Evolutionary conservation across 768 basidiomycete genomes (phyloP).

Genomic region (Dictyophora rubrovolvata): DNA sequence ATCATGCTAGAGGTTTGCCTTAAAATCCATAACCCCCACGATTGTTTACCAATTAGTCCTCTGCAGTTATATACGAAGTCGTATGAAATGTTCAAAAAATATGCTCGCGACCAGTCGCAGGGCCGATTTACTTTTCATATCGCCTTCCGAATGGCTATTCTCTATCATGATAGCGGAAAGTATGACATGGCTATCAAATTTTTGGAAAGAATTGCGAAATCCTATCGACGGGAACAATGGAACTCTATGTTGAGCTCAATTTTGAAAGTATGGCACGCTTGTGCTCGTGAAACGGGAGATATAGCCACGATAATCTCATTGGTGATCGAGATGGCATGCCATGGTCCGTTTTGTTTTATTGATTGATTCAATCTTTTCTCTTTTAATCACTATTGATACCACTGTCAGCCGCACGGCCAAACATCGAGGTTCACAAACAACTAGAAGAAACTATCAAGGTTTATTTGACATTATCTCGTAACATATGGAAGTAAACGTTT

Average conservation of each 20-base stretch:
- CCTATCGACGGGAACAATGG: constrained; percentile 85
- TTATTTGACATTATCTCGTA: constrained; percentile 7
- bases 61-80: constrained; percentile 82
- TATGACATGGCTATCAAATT: constrained; percentile 89
- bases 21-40: background rate
- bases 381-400: background rate
- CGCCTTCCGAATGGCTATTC: constrained; percentile 81
- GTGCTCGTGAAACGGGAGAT: constrained; percentile 68
- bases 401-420: background rate
- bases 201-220: constrained; percentile 85
- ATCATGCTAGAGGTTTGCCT: constrained; percentile 68
- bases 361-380: background rate
- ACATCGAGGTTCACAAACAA: background rate
- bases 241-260: constrained; percentile 61
- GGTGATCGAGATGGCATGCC: constrained; percentile 75
- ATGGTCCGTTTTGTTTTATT: constrained; percentile 37
- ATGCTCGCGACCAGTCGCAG: constrained; percentile 45
- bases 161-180: constrained; percentile 70
- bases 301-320: constrained; percentile 66
- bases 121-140: constrained; percentile 82
- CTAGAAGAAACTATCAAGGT: constrained; percentile 46
- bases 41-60: background rate
- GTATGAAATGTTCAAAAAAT: constrained; percentile 87
- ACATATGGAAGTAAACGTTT: background rate
- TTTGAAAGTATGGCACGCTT: constrained; percentile 71